Evolutionary conservation across 1,284 basidiomycete species (phyloP).

Genomic region (Ceratobasidium sp.): DNA sequence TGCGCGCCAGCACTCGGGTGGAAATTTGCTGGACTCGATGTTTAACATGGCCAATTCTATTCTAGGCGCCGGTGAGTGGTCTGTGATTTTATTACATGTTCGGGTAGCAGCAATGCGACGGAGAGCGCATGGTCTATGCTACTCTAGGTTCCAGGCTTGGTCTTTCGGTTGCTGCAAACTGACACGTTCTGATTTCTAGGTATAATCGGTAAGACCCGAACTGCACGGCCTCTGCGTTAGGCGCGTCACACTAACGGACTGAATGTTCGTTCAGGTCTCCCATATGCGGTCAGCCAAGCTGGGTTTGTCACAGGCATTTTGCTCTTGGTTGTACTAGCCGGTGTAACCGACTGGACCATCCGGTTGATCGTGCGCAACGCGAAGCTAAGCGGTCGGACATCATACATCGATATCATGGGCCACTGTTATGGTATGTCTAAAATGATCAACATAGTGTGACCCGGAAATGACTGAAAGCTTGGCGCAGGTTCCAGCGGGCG

Average conservation of each 20-base stretch:
- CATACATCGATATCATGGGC: constrained; percentile 97
- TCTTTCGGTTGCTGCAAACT: too few relatives aligned
- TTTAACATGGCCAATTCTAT: constrained; percentile 98
- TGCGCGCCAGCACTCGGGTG: constrained; percentile 74
- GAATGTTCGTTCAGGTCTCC: constrained; percentile 68
- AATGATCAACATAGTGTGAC: too few relatives aligned
- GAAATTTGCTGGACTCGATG: constrained; percentile 83
- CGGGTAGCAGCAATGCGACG: too few relatives aligned
- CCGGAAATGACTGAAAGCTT: not conserved
- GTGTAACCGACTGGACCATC: constrained; percentile 97
- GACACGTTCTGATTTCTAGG: constrained; percentile 60
- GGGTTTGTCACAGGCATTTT: constrained; percentile 89
- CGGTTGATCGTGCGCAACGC: constrained; percentile 95
- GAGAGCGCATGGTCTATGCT: too few relatives aligned
- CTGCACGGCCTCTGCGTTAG: not conserved
- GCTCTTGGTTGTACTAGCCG: constrained; percentile 82
- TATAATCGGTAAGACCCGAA: constrained; percentile 76
- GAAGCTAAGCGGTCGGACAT: constrained; percentile 90
- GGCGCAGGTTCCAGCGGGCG: constrained; percentile 69
- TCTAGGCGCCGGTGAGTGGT: constrained; percentile 87
- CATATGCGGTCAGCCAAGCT: constrained; percentile 92
- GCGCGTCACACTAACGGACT: not conserved
- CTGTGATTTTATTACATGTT: too few relatives aligned
- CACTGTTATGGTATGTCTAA: constrained; percentile 80
- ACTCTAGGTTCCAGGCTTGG: too few relatives aligned